Conservation (phyloP, 192 early-diverging fungal genomes). For the Rhizophagus sp. region DNA sequence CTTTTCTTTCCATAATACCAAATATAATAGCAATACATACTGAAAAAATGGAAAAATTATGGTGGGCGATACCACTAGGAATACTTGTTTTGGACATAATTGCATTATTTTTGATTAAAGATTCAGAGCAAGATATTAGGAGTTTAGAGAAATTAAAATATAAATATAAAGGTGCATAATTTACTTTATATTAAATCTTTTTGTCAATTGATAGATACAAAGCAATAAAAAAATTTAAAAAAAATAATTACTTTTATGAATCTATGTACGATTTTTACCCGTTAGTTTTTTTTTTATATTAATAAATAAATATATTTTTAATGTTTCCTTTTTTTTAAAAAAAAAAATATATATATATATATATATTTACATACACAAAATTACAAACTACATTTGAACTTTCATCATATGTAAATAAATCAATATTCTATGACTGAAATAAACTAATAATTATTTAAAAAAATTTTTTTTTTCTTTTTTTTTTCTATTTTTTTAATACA, state of each 20-base stretch:
- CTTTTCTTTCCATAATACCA: conserved; percentile 5
- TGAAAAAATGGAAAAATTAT: conserved; percentile 15
- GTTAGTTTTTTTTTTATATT: background rate
- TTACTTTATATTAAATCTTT: background rate
- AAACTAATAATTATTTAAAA: too few species aligned
- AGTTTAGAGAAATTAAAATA: conserved; percentile 29
- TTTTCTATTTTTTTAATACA: too few species aligned
- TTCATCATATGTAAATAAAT: too few species aligned
- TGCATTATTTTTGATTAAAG: conserved; percentile 19
- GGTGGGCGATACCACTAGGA: conserved; percentile 29
- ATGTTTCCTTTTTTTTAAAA: background rate
- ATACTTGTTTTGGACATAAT: background rate
- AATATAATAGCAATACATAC: conserved; percentile 1
- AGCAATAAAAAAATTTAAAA: too few species aligned
- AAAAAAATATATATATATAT: too few species aligned
- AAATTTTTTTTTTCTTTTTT: too few species aligned
- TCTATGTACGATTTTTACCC: too few species aligned
- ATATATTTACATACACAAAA: too few species aligned
- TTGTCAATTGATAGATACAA: background rate
- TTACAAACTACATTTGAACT: too few species aligned
- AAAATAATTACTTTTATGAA: too few species aligned
- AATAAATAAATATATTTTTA: background rate
- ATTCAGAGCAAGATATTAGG: conserved; percentile 13
- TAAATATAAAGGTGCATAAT: conserved; percentile 29
- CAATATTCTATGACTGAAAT: too few species aligned